Conservation (phyloP, 2,329 filamentous ascomycete species). For the Botrytis porri region DNA sequence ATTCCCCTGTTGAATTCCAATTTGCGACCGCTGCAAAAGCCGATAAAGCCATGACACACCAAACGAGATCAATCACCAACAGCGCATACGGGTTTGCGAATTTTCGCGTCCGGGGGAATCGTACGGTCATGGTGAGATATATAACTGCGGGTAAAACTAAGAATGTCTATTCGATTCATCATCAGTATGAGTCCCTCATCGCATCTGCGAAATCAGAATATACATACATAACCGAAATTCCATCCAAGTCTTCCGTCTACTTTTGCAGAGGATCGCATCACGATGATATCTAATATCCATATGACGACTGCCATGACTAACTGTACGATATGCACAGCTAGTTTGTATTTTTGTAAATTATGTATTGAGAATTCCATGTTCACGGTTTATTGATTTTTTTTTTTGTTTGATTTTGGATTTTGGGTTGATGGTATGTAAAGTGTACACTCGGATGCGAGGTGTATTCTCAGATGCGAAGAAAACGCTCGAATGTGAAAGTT, state of each 20-base stretch:
- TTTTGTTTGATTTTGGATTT: too few relatives aligned
- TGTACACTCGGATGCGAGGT: background rate
- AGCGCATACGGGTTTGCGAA: slow-evolving; percentile 62
- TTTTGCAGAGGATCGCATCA: slow-evolving; percentile 51
- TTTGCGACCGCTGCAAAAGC: slow-evolving; percentile 64
- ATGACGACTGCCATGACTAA: slow-evolving; percentile 52
- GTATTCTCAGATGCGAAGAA: background rate
- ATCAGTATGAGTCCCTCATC: slow-evolving; percentile 1
- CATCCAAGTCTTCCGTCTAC: slow-evolving; percentile 60
- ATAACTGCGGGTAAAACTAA: slow-evolving; percentile 61
- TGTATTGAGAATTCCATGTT: slow-evolving; percentile 37
- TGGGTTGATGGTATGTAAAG: background rate
- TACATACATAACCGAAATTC: slow-evolving; percentile 61
- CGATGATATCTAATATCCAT: slow-evolving; percentile 58
- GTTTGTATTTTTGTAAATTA: slow-evolving; percentile 44
- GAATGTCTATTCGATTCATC: slow-evolving; percentile 52
- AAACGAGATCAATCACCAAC: slow-evolving; percentile 55
- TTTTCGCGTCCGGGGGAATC: slow-evolving; percentile 59
- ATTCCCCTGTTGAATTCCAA: slow-evolving; percentile 57
- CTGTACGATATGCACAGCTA: slow-evolving; percentile 56
- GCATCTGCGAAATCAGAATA: background rate
- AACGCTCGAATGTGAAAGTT: background rate
- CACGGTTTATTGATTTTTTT: background rate
- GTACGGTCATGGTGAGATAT: slow-evolving; percentile 62
- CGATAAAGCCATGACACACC: slow-evolving; percentile 61